A percentile compares a stretch with the other conserved stretches of the same genome.
These are phyloP conservation scores for Coprinopsis sp. DNA, from an alignment of 768 basidiomycete genomes.

Conservation along the genomic window DNA sequence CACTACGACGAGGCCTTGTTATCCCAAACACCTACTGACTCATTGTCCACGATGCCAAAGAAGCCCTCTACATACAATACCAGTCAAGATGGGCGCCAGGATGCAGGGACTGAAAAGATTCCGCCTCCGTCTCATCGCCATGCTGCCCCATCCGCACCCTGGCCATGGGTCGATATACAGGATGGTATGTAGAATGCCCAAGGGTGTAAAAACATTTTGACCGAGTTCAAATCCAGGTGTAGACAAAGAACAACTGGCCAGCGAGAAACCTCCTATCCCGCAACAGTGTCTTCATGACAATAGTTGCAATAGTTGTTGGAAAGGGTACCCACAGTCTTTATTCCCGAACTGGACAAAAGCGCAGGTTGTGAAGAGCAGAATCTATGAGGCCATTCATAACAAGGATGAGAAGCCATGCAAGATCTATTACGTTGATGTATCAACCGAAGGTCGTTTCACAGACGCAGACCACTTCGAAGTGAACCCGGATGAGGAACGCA, in stretches of 20 bases:
- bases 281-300: conserved; percentile 30
- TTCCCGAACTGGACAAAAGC: conserved; percentile 55
- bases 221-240: conserved; percentile 24
- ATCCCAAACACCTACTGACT: no score
- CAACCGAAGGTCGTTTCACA: conserved; percentile 32
- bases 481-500: conserved; percentile 22
- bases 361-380: conserved; percentile 40
- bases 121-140: conserved; percentile 40
- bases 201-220: background rate
- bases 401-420: conserved; percentile 24
- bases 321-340: conserved; percentile 37
- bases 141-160: conserved; percentile 42
- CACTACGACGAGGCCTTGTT: no score
- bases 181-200: conserved; percentile 24
- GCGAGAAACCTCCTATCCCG: conserved; percentile 30
- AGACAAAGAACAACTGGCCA: conserved; percentile 29
- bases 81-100: no score
- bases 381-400: conserved; percentile 30
- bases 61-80: no score
- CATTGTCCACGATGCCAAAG: no score
- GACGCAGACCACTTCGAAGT: conserved; percentile 20
- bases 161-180: conserved; percentile 42
- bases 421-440: conserved; percentile 39
- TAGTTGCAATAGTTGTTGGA: conserved; percentile 39
- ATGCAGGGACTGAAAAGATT: conserved; percentile 11